phyloP scores from a whole-genome alignment of 352 stramenopile genomes.

The Globisporangium canariense region DNA sequence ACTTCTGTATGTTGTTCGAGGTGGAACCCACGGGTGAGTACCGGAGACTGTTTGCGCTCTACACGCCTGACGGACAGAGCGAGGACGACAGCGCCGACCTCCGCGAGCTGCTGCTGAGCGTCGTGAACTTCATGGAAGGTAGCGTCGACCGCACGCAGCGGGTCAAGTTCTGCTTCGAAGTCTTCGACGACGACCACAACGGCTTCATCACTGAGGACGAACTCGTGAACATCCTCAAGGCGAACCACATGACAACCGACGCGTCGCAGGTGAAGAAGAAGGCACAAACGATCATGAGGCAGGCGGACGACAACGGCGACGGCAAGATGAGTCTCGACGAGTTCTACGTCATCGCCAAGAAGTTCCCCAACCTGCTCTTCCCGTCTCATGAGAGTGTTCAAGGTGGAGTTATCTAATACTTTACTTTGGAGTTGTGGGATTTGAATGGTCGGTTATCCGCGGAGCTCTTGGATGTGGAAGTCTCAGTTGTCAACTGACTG shows the following conservation, averaged over 20 bases:
- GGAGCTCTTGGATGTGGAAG: not conserved
- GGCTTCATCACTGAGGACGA: conserved; percentile 88
- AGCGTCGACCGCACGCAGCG: conserved; percentile 70
- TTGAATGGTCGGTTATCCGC: not conserved
- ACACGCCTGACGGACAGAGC: conserved; percentile 61
- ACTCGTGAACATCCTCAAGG: conserved; percentile 89
- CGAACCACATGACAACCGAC: conserved; percentile 82
- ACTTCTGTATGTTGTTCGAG: conserved; percentile 83
- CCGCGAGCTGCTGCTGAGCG: conserved; percentile 88
- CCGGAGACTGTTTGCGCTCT: conserved; percentile 83
- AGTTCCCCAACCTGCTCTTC: conserved; percentile 91
- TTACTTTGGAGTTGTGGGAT: not conserved
- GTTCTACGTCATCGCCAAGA: conserved; percentile 84
- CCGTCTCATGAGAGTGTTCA: conserved; percentile 41
- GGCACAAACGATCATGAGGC: conserved; percentile 77
- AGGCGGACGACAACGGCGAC: conserved; percentile 80
- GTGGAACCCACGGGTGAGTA: conserved; percentile 89
- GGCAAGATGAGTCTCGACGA: conserved; percentile 79
- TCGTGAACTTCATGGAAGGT: conserved; percentile 87
- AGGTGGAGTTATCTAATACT: conserved; percentile 3
- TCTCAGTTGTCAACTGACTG: not conserved
- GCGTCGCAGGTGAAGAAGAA: conserved; percentile 79
- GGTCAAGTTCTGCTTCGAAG: conserved; percentile 92
- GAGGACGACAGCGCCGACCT: conserved; percentile 78
- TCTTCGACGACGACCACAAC: conserved; percentile 93